Evolutionary conservation across 805 yeast species (phyloP).

Genomic region (Ogataea glucozyma): DNA sequence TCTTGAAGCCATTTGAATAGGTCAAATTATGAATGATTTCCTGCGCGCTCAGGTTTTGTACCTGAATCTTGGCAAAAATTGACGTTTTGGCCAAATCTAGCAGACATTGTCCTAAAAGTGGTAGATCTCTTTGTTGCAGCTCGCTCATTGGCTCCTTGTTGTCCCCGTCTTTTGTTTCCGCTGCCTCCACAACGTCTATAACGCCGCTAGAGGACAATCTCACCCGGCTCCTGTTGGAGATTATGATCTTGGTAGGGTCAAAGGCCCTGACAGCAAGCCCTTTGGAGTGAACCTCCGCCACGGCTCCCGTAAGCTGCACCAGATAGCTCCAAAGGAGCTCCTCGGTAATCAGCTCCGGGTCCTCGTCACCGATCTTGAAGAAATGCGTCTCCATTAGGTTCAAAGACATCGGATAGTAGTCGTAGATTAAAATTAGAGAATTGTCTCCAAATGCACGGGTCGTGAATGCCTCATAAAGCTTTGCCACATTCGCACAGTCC

Average conservation of each 20-base stretch:
- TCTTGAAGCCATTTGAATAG: constrained; percentile 48
- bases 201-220: constrained; percentile 73
- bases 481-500: constrained; percentile 59
- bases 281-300: constrained; percentile 63
- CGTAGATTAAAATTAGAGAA: constrained; percentile 77
- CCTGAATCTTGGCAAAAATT: constrained; percentile 24
- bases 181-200: constrained; percentile 56
- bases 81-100: constrained; percentile 50
- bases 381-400: constrained; percentile 73
- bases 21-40: constrained; percentile 34
- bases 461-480: constrained; percentile 79
- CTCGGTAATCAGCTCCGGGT: constrained; percentile 57
- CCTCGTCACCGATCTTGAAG: constrained; percentile 39
- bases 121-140: constrained; percentile 49
- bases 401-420: constrained; percentile 75
- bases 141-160: constrained; percentile 16
- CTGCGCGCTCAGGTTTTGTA: constrained; percentile 17
- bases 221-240: constrained; percentile 70
- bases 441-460: constrained; percentile 82
- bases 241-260: constrained; percentile 67
- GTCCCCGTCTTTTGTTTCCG: constrained; percentile 35
- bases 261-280: constrained; percentile 63
- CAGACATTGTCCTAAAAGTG: constrained; percentile 59
- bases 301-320: constrained; percentile 71
- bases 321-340: constrained; percentile 73